Conservation (phyloP, 257 asterid genomes). For the Ajuga chamaepitys region DNA sequence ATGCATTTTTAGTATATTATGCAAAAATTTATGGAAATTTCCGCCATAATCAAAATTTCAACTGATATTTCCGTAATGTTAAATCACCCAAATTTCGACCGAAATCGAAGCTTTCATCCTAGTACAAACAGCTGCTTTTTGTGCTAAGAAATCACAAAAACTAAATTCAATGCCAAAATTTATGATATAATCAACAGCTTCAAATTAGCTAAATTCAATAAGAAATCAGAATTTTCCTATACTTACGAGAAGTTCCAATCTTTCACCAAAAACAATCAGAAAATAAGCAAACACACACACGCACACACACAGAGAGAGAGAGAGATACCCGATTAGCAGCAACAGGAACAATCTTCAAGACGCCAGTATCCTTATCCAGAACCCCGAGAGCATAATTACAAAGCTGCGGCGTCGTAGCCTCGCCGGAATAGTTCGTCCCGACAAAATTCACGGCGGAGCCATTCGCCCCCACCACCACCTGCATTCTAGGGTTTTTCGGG, state of each 20-base stretch:
- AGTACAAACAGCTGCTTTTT: no score
- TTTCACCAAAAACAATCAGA: neutral
- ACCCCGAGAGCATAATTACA: constrained; percentile 69
- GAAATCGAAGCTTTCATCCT: no score
- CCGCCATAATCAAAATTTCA: no score
- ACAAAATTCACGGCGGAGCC: constrained; percentile 54
- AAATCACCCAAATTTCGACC: no score
- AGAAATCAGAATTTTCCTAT: neutral
- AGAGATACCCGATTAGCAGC: constrained; percentile 48
- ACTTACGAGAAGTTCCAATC: neutral
- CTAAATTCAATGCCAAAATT: neutral
- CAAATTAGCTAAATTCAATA: neutral
- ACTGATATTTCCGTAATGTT: no score
- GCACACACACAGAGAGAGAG: neutral
- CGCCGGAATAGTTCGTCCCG: constrained; percentile 70
- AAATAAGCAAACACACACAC: neutral
- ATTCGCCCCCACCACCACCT: constrained; percentile 51
- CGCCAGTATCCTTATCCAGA: constrained; percentile 52
- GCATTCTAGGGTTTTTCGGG: constrained; percentile 40
- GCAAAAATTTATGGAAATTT: no score
- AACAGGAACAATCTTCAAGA: constrained; percentile 59
- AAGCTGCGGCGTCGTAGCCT: constrained; percentile 57
- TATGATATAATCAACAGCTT: neutral
- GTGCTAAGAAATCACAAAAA: neutral
- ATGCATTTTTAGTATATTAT: no score